A percentile compares a stretch with the other conserved stretches of the same genome.
Conservation (phyloP, 2,329 filamentous ascomycete genomes). For the Coniella vitis region DNA sequence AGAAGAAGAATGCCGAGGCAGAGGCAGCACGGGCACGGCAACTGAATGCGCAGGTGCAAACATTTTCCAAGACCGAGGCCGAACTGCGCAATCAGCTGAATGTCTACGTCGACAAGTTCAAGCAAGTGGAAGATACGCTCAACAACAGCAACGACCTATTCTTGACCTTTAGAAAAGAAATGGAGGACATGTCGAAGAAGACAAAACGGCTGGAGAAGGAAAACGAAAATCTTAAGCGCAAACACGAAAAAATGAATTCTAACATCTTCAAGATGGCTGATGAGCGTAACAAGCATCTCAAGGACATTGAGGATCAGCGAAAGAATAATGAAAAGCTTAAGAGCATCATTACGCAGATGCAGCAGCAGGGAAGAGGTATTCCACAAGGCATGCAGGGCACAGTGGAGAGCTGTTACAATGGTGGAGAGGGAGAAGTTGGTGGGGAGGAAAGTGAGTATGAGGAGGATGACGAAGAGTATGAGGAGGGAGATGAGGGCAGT, state of each 20-base stretch:
- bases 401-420: constrained; percentile 53
- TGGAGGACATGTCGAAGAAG: constrained; percentile 99
- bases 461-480: constrained; percentile 56
- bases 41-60: constrained; percentile 84
- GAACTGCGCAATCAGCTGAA: constrained; percentile 93
- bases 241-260: constrained; percentile 86
- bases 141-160: constrained; percentile 99
- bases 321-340: constrained; percentile 88
- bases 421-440: constrained; percentile 40
- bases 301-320: constrained; percentile 70
- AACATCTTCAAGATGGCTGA: constrained; percentile 98
- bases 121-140: constrained; percentile 98
- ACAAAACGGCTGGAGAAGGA: constrained; percentile 96
- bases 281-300: constrained; percentile 70
- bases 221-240: constrained; percentile 82
- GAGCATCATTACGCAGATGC: constrained; percentile 93
- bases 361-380: constrained; percentile 80
- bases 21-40: constrained; percentile 76
- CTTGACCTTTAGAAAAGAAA: constrained; percentile 93
- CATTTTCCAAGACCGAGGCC: constrained; percentile 91
- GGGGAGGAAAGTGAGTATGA: constrained; percentile 58
- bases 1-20: constrained; percentile 79
- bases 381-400: constrained; percentile 56
- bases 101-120: constrained; percentile 98
- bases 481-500: constrained; percentile 55